Evolutionary conservation across 225 moss, liverwort and hornwort species (phyloP).

Genomic region (Physcomitrium patens): DNA sequence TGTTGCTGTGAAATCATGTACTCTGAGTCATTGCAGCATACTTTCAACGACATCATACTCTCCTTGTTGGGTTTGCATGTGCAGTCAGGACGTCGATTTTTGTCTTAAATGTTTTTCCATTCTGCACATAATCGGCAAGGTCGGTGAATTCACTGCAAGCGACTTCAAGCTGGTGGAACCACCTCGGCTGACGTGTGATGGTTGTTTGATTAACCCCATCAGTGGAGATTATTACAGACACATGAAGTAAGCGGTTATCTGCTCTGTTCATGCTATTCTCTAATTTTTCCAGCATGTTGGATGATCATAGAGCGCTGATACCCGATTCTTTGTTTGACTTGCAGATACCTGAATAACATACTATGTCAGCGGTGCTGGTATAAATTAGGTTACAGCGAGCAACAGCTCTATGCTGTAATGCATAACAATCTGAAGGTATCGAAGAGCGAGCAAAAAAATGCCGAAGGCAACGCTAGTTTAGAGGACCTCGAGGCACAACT

Average conservation of each 20-base stretch:
- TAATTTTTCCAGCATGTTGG: neutral
- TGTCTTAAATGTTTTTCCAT: neutral
- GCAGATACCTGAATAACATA: neutral
- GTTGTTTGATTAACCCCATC: constrained; percentile 10
- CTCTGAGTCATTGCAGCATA: neutral
- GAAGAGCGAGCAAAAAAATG: neutral
- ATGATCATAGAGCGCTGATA: neutral
- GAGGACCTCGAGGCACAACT: constrained; percentile 47
- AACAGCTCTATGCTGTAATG: neutral
- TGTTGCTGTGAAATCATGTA: neutral
- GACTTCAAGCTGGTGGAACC: neutral
- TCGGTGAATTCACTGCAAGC: neutral
- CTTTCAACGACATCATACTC: neutral
- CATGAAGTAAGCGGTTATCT: neutral
- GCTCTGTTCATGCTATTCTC: neutral
- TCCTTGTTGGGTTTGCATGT: neutral
- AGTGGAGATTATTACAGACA: neutral
- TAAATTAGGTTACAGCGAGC: constrained; percentile 40
- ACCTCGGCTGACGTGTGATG: neutral
- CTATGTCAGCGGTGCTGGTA: neutral
- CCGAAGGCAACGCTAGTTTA: neutral
- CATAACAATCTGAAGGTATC: neutral
- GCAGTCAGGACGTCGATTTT: neutral
- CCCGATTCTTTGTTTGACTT: neutral
- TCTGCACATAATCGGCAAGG: neutral